These are phyloP conservation scores for Penicillium sp. DNA, from an alignment of 2,329 filamentous ascomycete genomes.

Conservation along the genomic window DNA sequence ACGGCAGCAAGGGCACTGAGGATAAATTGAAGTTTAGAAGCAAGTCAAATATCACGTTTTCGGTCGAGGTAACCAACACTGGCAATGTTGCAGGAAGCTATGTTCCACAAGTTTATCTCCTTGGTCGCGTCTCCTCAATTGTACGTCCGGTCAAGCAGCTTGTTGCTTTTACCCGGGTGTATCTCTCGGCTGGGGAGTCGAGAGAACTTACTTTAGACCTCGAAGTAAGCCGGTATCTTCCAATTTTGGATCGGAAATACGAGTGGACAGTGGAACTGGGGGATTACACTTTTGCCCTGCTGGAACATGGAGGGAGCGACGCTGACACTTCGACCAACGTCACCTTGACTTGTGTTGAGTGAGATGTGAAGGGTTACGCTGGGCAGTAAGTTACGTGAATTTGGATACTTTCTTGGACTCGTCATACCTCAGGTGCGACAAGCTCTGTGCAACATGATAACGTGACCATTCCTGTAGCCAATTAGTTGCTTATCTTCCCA, in stretches of 20 bases:
- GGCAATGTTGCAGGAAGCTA: constrained; percentile 38
- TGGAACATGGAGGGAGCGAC: constrained; percentile 42
- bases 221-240: constrained; percentile 40
- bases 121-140: constrained; percentile 42
- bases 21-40: constrained; percentile 24
- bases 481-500: too few relatives aligned
- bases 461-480: too few relatives aligned
- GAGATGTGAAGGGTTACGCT: neutral
- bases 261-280: constrained; percentile 49
- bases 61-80: constrained; percentile 34
- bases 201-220: constrained; percentile 19
- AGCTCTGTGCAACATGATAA: too few relatives aligned
- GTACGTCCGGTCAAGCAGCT: constrained; percentile 47
- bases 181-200: constrained; percentile 37
- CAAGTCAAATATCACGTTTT: constrained; percentile 36
- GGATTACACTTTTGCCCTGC: constrained; percentile 43
- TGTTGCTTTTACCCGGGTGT: constrained; percentile 43
- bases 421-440: too few relatives aligned
- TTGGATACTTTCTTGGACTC: too few relatives aligned
- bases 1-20: accelerated
- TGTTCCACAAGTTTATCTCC: constrained; percentile 36
- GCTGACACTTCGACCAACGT: constrained; percentile 34
- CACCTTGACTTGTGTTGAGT: constrained; percentile 38
- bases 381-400: neutral
- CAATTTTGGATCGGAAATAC: constrained; percentile 43